Evolutionary conservation across 768 basidiomycete species (phyloP).

Genomic region (Leccinum aurantiacum): DNA sequence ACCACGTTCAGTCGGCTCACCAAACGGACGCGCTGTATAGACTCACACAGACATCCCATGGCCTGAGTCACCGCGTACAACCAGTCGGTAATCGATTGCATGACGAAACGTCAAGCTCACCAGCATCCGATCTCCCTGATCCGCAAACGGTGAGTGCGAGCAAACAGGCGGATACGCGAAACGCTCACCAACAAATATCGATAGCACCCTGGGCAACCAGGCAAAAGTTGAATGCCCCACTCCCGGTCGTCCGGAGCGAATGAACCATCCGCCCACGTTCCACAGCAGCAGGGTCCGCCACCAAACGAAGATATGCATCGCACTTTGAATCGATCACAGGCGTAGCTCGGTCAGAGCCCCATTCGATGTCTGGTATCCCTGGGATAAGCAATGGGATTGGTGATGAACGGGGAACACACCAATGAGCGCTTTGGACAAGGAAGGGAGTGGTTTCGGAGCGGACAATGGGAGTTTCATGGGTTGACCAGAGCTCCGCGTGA

Average conservation of each 20-base stretch:
- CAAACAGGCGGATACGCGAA: neutral
- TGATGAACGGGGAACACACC: slow-evolving; percentile 36
- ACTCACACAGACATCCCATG: slow-evolving; percentile 83
- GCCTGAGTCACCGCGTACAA: slow-evolving; percentile 34
- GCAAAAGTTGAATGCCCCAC: slow-evolving; percentile 78
- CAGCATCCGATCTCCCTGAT: slow-evolving; percentile 78
- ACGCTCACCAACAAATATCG: slow-evolving; percentile 77
- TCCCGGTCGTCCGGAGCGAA: slow-evolving; percentile 77
- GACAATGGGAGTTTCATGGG: slow-evolving; percentile 64
- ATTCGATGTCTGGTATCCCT: slow-evolving; percentile 65
- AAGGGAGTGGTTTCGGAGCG: slow-evolving; percentile 58
- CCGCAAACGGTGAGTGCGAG: neutral
- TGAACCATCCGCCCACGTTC: slow-evolving; percentile 83
- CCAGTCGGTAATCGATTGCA: neutral
- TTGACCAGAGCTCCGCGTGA: slow-evolving; percentile 48
- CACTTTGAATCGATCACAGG: slow-evolving; percentile 59
- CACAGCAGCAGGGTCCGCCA: slow-evolving; percentile 54
- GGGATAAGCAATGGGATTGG: neutral
- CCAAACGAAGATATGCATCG: slow-evolving; percentile 68
- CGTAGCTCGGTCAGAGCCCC: slow-evolving; percentile 76
- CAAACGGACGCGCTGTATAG: neutral
- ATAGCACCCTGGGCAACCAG: slow-evolving; percentile 88
- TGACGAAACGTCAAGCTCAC: slow-evolving; percentile 31
- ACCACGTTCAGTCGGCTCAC: neutral
- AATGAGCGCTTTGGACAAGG: slow-evolving; percentile 72